Evolutionary conservation across 2,329 filamentous ascomycete species (phyloP).

Genomic region (Aureobasidium melanogenum): DNA sequence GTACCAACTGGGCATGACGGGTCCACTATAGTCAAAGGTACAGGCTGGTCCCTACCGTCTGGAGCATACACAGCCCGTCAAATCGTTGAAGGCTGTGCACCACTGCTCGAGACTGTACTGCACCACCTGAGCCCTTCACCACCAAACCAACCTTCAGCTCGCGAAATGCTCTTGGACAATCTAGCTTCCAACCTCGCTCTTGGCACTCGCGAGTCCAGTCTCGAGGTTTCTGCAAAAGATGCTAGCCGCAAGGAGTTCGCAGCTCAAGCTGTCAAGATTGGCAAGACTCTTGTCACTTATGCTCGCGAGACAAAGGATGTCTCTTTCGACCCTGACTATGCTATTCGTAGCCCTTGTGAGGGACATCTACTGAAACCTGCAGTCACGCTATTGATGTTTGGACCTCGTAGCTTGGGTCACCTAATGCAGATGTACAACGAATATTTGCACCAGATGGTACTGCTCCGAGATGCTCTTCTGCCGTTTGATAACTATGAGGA

Average conservation of each 20-base stretch:
- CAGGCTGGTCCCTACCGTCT: background rate
- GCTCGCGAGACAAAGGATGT: background rate
- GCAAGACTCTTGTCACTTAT: background rate
- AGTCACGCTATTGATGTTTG: background rate
- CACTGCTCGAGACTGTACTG: background rate
- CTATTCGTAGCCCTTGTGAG: background rate
- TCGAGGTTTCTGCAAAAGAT: background rate
- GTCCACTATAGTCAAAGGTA: background rate
- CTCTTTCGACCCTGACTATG: background rate
- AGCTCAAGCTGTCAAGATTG: background rate
- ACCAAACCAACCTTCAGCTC: background rate
- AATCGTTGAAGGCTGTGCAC: background rate
- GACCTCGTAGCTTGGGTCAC: background rate
- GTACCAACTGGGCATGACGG: background rate
- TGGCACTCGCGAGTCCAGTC: background rate
- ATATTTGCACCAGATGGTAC: background rate
- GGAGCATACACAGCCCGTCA: background rate
- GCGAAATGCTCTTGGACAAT: background rate
- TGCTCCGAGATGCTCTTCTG: background rate
- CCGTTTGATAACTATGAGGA: conserved; percentile 2
- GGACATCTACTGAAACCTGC: background rate
- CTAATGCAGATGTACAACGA: background rate
- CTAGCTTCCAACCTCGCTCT: background rate
- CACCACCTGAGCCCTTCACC: background rate
- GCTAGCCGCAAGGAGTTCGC: background rate